Conservation (phyloP, 2,329 filamentous ascomycete genomes). For the Lecanicillium sp. region DNA sequence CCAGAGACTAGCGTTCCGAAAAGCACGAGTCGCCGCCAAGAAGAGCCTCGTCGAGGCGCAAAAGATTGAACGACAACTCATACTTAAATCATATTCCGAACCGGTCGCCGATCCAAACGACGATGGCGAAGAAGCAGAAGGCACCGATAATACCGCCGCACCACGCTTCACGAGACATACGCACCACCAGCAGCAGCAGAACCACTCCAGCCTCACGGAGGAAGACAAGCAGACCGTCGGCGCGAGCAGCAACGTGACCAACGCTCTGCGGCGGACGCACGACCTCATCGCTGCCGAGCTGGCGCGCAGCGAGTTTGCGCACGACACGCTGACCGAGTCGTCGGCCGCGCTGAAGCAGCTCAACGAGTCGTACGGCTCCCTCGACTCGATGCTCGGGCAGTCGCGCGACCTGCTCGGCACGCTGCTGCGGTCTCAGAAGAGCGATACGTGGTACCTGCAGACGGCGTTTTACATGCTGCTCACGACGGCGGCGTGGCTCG, state of each 20-base stretch:
- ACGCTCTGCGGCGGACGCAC: conserved; percentile 77
- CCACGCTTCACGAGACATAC: conserved; percentile 14
- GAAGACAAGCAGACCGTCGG: conserved; percentile 67
- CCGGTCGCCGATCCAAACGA: conserved; percentile 25
- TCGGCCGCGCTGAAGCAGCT: conserved; percentile 76
- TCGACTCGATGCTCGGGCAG: conserved; percentile 69
- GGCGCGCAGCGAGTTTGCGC: conserved; percentile 78
- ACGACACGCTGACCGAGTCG: conserved; percentile 79
- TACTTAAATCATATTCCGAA: conserved; percentile 58
- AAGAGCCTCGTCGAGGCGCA: conserved; percentile 66
- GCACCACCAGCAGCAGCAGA: conserved; percentile 23
- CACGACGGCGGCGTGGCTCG: conserved; percentile 72
- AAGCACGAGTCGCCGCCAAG: conserved; percentile 74
- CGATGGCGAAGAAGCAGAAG: conserved; percentile 15
- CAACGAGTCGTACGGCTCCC: conserved; percentile 69
- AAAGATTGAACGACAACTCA: conserved; percentile 65
- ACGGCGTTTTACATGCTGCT: conserved; percentile 78
- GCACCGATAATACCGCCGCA: conserved; percentile 13
- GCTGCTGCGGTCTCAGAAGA: conserved; percentile 82
- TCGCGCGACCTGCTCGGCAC: conserved; percentile 71
- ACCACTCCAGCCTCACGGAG: conserved; percentile 38
- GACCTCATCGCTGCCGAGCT: conserved; percentile 80
- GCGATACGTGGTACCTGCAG: conserved; percentile 95
- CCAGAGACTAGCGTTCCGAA: conserved; percentile 63
- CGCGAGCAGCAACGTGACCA: conserved; percentile 76